Conservation (phyloP, 2,329 filamentous ascomycete species). For the Capronia americana region DNA sequence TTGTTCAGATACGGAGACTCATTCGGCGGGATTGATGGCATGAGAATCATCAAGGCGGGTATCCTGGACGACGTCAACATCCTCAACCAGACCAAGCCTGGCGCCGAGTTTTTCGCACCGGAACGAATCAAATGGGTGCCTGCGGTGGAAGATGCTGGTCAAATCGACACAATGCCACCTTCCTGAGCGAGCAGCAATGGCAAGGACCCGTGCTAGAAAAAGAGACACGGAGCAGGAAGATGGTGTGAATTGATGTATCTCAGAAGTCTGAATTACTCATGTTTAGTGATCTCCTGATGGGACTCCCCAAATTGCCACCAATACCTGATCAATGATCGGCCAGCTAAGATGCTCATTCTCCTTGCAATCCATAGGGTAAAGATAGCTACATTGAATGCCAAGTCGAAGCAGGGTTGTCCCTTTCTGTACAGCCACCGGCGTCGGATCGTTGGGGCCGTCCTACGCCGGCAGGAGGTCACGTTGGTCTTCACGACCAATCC, state of each 20-base stretch:
- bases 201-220: not conserved
- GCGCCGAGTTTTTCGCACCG: constrained; percentile 43
- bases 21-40: constrained; percentile 42
- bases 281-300: constrained; percentile 14
- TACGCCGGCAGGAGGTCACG: not conserved
- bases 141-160: constrained; percentile 28
- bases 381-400: constrained; percentile 19
- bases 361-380: constrained; percentile 6
- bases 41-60: constrained; percentile 46
- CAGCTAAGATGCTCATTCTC: constrained; percentile 3
- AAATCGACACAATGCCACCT: constrained; percentile 31
- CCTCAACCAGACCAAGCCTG: constrained; percentile 43
- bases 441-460: not conserved
- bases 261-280: constrained; percentile 9
- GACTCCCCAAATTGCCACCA: not conserved
- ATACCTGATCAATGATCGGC: constrained; percentile 3
- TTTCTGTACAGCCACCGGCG: not conserved
- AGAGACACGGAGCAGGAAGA: not conserved
- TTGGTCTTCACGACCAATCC: constrained; percentile 5
- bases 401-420: constrained; percentile 1
- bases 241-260: constrained; percentile 1
- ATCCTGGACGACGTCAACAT: constrained; percentile 45
- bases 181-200: constrained; percentile 10
- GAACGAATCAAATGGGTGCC: constrained; percentile 32
- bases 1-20: constrained; percentile 40